Evolutionary conservation across 2,329 filamentous ascomycete genomes (phyloP).

Genomic region (Penicillium sp.): DNA sequence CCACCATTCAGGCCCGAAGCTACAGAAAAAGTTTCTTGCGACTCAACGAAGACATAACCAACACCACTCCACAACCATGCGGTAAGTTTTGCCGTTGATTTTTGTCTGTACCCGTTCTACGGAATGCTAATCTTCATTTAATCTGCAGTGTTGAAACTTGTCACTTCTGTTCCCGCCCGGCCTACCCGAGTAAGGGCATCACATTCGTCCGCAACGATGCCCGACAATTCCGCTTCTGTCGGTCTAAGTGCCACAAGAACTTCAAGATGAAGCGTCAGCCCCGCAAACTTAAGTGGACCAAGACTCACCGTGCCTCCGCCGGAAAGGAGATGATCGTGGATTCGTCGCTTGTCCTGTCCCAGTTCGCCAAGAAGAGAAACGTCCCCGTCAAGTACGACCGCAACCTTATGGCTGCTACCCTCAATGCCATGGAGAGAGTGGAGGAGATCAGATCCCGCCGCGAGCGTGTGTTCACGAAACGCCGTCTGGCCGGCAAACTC

Average conservation of each 20-base stretch:
- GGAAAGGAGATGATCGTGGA: conserved; percentile 92
- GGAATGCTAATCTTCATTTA: background rate
- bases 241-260: conserved; percentile 67
- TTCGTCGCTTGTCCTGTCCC: conserved; percentile 67
- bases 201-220: conserved; percentile 67
- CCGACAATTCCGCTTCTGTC: conserved; percentile 65
- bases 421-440: conserved; percentile 89
- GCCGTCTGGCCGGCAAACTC: conserved; percentile 81
- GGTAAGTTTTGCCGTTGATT: conserved; percentile 14
- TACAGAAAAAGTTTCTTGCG: conserved; percentile 26
- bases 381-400: conserved; percentile 94
- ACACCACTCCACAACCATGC: conserved; percentile 23
- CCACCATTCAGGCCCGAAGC: conserved; percentile 21
- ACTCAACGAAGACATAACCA: conserved; percentile 17
- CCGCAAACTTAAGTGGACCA: conserved; percentile 95
- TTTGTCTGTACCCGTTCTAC: background rate
- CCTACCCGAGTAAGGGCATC: conserved; percentile 64
- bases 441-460: conserved; percentile 77
- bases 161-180: conserved; percentile 68
- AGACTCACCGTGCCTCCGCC: conserved; percentile 79
- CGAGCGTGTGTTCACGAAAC: conserved; percentile 91
- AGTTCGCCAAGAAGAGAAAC: conserved; percentile 90
- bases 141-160: conserved; percentile 56
- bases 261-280: conserved; percentile 99
- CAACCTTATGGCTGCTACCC: conserved; percentile 79